Evolutionary conservation across 352 stramenopile genomes (phyloP), one percentile per base, ranked within the genome.

Genomic region (Globisporangium canariense): DNA sequence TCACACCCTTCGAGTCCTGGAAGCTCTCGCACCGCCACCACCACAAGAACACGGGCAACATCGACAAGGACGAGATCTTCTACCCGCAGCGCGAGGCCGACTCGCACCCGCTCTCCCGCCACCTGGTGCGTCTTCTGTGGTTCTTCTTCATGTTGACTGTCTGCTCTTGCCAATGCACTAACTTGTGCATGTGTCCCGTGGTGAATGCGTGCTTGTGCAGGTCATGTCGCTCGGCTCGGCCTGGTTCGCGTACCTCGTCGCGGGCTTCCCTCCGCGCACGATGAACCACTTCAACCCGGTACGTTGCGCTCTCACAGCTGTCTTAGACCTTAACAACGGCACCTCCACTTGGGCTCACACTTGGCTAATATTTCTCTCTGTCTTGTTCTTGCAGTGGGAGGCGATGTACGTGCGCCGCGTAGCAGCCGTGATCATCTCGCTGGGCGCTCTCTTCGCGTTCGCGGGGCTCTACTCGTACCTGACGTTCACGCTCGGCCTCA

Each of bases 11-110:
- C 73, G 78, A 91, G 70, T 78, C 76, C 52, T 94, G 85, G 83
- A 89, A 91, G 68, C 73, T 91, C 56, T 87, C 85, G 55, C 85
- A 92, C 70, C 83, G 85, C 46, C 83, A 90, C 64, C 85, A 94
- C 73, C 85, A 94, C 81, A 91, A 91, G 75, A 94, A 94, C 76
- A 94, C 83, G 65, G 85, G 85, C 67, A 92, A 91, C 74, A 86
- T 92, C 55, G 85, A 94, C 71, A 81, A 86, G 18, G 85, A 94
- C 60, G 85, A 92, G 66, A 81, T 92, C 65, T 94, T 92, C 62
- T 90, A 90, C 71, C 85, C 85, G 50, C 83, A 92, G 55, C 83
- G 83, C 65, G 79, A 80, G 58, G 62, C 70, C 16, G 78, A 82
- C 43, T 69, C 81, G 51, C 78, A 89, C 67, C 64, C 73, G 22